Base-by-base conservation (phyloP, 495 filamentous ascomycete species). In the Staphylotrichum longicolle region DNA sequence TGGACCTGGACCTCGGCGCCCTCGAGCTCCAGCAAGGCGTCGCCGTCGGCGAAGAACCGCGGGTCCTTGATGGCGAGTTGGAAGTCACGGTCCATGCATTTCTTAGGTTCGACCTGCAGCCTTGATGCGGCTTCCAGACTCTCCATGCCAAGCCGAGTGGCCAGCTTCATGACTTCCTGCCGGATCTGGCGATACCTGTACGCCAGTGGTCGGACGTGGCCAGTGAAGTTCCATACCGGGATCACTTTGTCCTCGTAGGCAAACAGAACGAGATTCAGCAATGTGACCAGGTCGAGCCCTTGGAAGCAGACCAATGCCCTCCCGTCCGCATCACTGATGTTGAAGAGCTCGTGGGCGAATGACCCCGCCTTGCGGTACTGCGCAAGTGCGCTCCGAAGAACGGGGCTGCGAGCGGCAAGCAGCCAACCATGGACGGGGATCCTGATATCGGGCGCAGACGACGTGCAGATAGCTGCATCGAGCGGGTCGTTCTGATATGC, bases 371-470 rank as follows among this genome's bases (percentile, higher is more conserved):
- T 72, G 9, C 77, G 74, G 52, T 75, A 83, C 39, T 81, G 73
- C 6, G 75, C 74, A 30, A 96, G 77, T 4, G 81, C 84, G 15
- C 78, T 76, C 57, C 90, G 81, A 45, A 97, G 66, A 3, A 89
- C 74, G 2, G 81, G 75, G 62, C 91, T 96, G 54, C 94, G 82
- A 1, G 85, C 88, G 14, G 83, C 77, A 7, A 97, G 70, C 47
- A 97, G 77, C 71, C 91, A 94, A 52, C 86, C 83, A 70, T 97
- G 93, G n/a, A 89, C 79, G 15, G 94, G 92, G 39, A 98, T 85
- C 44, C 72, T 70, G 37, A 90, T 69, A 10, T 88, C 82, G 9
- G 88, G 89, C 20, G 77, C 69, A 0, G 82, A 78, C 33, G 83
- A 86, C 2, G 82, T 87, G 50, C 75, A 74, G 20, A 88, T 55